Base-by-base conservation (phyloP, 2,329 filamentous ascomycete genomes). In the Talaromyces islandicus region DNA sequence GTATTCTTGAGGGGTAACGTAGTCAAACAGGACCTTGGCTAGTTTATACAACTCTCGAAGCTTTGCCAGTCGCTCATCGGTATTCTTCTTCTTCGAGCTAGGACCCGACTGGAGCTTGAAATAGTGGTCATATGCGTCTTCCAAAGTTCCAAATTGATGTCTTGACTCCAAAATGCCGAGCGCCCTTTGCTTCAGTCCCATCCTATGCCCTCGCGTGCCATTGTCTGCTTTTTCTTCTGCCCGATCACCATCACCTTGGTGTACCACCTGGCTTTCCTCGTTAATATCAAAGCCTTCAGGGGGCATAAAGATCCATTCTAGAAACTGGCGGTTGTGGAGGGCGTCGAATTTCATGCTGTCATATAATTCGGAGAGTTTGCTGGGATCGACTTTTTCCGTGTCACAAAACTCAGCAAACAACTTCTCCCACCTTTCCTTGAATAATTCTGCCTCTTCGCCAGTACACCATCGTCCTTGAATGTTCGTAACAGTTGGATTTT, bases 341-440 rank as follows among this genome's bases (percentile, higher is more conserved):
- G 94, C 94, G 73, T 99, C 94, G 65, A 97, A 99, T 75, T 99
- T 99, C 94, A 99, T 97, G 21, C 93, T 97, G 74, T 99, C 94
- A 73, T 99, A 99, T 2, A 99, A 83, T 77, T 99, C 94, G 5
- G 92, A 97, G 63, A 99, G 93, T 79, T 99, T 99, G 81, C 92
- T 96, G 19, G 95, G 95, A 74, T 99, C 94, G 19, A 97, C 92
- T 79, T 99, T 99, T 69, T 99, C 94, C 1, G 90, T 89, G 73
- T 99, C 95, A 65, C 90, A 94, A 69, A 99, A 99, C 71, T 99
- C 94, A 54, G 88, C 86, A 76, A 99, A 99, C 1, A 99, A 83
- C 78, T 99, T 99, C 77, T 97, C 94, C 94, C 94, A 99, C 30
- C 94, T 86, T 74, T 99, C 94, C 66, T 89, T 90, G 81, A 99